phyloP scores from a whole-genome alignment of 2,329 filamentous ascomycete species.

The Alternaria triticina region DNA sequence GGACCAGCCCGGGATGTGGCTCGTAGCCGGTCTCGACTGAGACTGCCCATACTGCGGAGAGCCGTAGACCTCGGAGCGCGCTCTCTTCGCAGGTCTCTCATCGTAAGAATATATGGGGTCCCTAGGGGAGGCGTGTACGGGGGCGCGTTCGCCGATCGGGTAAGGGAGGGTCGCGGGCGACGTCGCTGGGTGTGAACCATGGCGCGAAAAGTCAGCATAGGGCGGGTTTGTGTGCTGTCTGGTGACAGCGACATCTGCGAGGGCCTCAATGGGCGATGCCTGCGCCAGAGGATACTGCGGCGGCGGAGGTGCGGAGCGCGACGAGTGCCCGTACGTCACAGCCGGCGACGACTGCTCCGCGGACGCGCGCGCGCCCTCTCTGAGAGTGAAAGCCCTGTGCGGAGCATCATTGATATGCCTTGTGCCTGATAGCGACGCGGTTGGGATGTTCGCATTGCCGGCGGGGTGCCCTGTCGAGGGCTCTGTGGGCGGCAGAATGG shows the following conservation, averaged over 20 bases:
- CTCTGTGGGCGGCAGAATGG: slow-evolving; percentile 31
- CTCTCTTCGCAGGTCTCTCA: slow-evolving; percentile 65
- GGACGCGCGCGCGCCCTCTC: slow-evolving; percentile 13
- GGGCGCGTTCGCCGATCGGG: slow-evolving; percentile 27
- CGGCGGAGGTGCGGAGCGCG: slow-evolving; percentile 31
- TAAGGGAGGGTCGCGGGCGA: slow-evolving; percentile 28
- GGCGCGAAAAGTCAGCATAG: slow-evolving; percentile 31
- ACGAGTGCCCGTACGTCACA: slow-evolving; percentile 20
- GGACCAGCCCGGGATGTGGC: slow-evolving; percentile 51
- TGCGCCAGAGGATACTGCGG: slow-evolving; percentile 32
- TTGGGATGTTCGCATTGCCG: slow-evolving; percentile 18
- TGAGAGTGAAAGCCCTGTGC: neutral
- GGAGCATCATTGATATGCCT: slow-evolving; percentile 17
- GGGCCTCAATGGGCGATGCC: slow-evolving; percentile 51
- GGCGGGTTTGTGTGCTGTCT: slow-evolving; percentile 47
- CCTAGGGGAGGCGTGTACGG: slow-evolving; percentile 26
- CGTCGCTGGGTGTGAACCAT: slow-evolving; percentile 23
- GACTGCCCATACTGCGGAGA: slow-evolving; percentile 48
- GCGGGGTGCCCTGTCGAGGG: slow-evolving; percentile 31
- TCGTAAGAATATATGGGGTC: slow-evolving; percentile 23
- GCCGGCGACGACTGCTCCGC: slow-evolving; percentile 16
- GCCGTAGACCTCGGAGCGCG: slow-evolving; percentile 63
- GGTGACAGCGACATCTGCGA: slow-evolving; percentile 51
- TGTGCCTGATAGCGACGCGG: slow-evolving; percentile 13
- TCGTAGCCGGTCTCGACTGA: slow-evolving; percentile 54